Conservation (phyloP, 352 stramenopile genomes). For the Phytopythium sindhum region DNA sequence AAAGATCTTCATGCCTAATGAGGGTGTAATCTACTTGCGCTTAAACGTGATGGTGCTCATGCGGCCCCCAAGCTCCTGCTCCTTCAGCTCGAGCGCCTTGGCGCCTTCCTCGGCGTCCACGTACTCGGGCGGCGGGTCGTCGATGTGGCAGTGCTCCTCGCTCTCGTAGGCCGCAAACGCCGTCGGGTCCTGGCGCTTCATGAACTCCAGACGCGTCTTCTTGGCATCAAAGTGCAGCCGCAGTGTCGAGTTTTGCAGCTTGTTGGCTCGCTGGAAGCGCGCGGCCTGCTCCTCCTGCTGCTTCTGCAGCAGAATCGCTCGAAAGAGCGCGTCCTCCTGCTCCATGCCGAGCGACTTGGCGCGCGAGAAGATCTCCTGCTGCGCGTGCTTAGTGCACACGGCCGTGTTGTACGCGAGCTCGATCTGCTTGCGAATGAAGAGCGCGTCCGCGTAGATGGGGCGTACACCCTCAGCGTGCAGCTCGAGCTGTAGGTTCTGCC, state of each 20-base stretch:
- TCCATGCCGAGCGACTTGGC: conserved; percentile 13
- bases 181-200: conserved; percentile 55
- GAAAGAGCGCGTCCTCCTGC: conserved; percentile 44
- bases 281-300: conserved; percentile 64
- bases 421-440: conserved; percentile 71
- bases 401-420: conserved; percentile 71
- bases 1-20: background rate
- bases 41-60: conserved; percentile 43
- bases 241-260: conserved; percentile 68
- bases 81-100: conserved; percentile 33
- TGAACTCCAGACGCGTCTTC: conserved; percentile 64
- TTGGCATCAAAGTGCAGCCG: conserved; percentile 74
- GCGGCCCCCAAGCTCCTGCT: conserved; percentile 49
- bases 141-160: conserved; percentile 35
- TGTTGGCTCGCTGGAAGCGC: conserved; percentile 46
- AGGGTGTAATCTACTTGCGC: conserved; percentile 7
- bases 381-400: conserved; percentile 56
- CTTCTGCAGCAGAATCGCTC: conserved; percentile 58
- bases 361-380: conserved; percentile 43
- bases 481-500: conserved; percentile 62
- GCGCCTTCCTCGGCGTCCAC: conserved; percentile 44
- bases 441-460: conserved; percentile 69
- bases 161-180: conserved; percentile 49
- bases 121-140: conserved; percentile 46
- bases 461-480: conserved; percentile 61